phyloP scores from a whole-genome alignment of 176 grass and related monocot genomes.

The Paspalum notatum region DNA sequence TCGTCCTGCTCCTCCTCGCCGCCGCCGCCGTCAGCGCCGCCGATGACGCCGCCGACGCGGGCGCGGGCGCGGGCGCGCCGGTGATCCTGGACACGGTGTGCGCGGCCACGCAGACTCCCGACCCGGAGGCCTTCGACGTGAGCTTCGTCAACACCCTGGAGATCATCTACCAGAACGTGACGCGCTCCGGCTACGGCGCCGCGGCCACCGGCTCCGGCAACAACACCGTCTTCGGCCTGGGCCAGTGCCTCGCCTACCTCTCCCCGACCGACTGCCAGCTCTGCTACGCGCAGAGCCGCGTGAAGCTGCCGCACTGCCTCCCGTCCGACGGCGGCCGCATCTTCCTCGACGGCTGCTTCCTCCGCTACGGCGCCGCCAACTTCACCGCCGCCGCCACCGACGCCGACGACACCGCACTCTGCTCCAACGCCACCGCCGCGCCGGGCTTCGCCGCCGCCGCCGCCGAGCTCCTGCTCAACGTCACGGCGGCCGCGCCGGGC shows the following conservation, averaged over 20 bases:
- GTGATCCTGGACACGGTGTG: slow-evolving; percentile 56
- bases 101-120: background rate
- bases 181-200: slow-evolving; percentile 56
- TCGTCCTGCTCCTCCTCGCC: slow-evolving; percentile 17
- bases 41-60: background rate
- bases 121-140: slow-evolving; percentile 61
- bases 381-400: slow-evolving; percentile 51
- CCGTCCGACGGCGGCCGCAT: slow-evolving; percentile 54
- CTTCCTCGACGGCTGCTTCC: slow-evolving; percentile 81
- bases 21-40: background rate
- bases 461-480: slow-evolving; percentile 46
- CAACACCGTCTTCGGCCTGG: slow-evolving; percentile 53
- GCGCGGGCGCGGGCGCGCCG: no score
- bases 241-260: slow-evolving; percentile 75
- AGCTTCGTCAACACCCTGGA: slow-evolving; percentile 72
- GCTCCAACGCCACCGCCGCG: slow-evolving; percentile 46
- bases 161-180: slow-evolving; percentile 68
- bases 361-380: slow-evolving; percentile 57
- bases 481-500: slow-evolving; percentile 51
- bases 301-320: slow-evolving; percentile 76
- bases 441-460: slow-evolving; percentile 31
- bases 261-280: slow-evolving; percentile 67
- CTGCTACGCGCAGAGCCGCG: slow-evolving; percentile 74
- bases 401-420: slow-evolving; percentile 50
- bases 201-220: slow-evolving; percentile 30